Conservation (phyloP, 768 basidiomycete genomes). For the Boletus sp. region DNA sequence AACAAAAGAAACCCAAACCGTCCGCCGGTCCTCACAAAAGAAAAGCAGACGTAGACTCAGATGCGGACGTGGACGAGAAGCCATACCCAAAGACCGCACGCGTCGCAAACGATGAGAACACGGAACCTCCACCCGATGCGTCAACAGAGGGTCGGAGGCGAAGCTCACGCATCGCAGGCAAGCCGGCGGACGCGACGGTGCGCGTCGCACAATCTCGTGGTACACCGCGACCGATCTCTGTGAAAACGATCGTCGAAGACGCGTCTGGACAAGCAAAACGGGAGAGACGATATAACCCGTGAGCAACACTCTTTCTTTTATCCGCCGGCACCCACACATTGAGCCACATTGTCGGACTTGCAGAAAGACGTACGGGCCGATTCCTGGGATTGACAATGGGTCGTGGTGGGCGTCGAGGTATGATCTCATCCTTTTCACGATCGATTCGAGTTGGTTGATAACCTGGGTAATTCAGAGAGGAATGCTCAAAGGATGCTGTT, state of each 20-base stretch:
- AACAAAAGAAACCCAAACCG: neutral
- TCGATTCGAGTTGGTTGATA: neutral
- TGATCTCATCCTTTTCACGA: constrained; percentile 13
- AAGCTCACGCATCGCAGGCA: constrained; percentile 63
- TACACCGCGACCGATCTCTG: constrained; percentile 37
- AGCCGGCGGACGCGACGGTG: constrained; percentile 45
- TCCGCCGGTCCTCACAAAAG: constrained; percentile 37
- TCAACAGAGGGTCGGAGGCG: constrained; percentile 44
- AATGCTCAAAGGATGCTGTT: constrained; percentile 73
- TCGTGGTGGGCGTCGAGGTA: constrained; percentile 78
- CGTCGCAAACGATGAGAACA: constrained; percentile 20
- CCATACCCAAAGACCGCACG: constrained; percentile 18
- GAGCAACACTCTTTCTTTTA: neutral
- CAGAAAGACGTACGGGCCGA: constrained; percentile 76
- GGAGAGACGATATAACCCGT: constrained; percentile 35
- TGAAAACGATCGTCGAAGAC: constrained; percentile 34
- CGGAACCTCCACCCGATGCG: neutral
- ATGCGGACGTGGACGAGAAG: constrained; percentile 32
- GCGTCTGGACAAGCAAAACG: constrained; percentile 34
- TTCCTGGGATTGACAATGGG: constrained; percentile 76
- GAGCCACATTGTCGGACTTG: neutral
- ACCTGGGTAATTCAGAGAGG: constrained; percentile 34
- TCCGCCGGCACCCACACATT: constrained; percentile 19
- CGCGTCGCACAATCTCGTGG: constrained; percentile 37
- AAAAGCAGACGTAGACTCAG: constrained; percentile 30